Evolutionary conservation across 208 protist species (phyloP), one percentile per base, ranked within the genome.

Genomic region (Phytomonas sp.): DNA sequence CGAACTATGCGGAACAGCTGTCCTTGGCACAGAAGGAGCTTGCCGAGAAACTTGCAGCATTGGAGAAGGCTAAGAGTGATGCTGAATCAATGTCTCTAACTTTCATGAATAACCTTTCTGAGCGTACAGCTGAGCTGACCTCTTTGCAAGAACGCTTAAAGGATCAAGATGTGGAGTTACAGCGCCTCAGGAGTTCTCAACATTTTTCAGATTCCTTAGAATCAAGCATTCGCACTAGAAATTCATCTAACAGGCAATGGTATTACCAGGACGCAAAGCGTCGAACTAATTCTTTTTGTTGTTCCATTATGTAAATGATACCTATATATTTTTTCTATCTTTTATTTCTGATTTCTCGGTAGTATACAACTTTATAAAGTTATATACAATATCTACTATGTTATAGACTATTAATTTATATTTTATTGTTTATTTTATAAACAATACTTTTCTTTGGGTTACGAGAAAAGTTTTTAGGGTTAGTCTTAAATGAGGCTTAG

Each of bases 291-390:
- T 46, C 43, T 28, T 30, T 40, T 40, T 43, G 8, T 62, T 40
- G 32, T 9, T 53, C 29, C 11, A 17, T 46, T 2, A 46, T 46
- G 40, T 46, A 46, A 46, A 8, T 46, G 6, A n/a, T 60, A 20
- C 60, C 28, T 20, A 62, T 64, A 37, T 62, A n/a, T 51, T 11
- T 2, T n/a, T 31, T 67, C 31, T 66, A 17, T 67, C 15, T 65
- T 34, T 73, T 66, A 17, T 59, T 73, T 59, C 60, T 53, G 46
- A 56, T 72, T 46, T 33, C 65, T 73, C 37, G n/a, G 31, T 46
- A 66, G 20, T 72, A 34, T 53, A 32, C 11, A 15, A 9, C 40
- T 40, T 40, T 46, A 46, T 17, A 46, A 9, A 46, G 40, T 46
- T 9, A 46, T 46, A 46, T 46, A 46, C 15, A 46, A 23, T 46